phyloP scores from a whole-genome alignment of 805 yeast species.

The Yamadazyma tumulicola region DNA sequence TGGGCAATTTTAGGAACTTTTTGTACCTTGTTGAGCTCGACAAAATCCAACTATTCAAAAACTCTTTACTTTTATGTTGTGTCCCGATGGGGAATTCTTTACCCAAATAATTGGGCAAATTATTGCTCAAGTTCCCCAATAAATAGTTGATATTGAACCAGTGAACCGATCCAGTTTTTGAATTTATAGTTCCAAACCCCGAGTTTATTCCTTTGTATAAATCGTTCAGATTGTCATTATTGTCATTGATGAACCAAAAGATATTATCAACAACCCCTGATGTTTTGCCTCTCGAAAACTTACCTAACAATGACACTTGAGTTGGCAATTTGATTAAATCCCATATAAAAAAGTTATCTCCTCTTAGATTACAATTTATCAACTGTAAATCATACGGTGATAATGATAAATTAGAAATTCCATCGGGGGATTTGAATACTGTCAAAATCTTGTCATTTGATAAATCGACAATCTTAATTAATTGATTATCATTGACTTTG shows the following conservation, averaged over 20 bases:
- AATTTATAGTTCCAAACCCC: slow-evolving; percentile 52
- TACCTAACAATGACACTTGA: slow-evolving; percentile 53
- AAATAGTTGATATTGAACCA: slow-evolving; percentile 50
- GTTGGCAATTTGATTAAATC: slow-evolving; percentile 51
- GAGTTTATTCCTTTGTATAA: slow-evolving; percentile 26
- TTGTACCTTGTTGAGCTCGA: slow-evolving; percentile 20
- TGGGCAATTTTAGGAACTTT: slow-evolving; percentile 20
- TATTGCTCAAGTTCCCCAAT: slow-evolving; percentile 28
- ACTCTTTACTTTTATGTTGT: slow-evolving; percentile 13
- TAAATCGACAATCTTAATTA: slow-evolving; percentile 48
- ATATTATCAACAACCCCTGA: slow-evolving; percentile 50
- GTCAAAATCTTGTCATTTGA: slow-evolving; percentile 33
- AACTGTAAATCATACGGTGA: slow-evolving; percentile 60
- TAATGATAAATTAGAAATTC: slow-evolving; percentile 55
- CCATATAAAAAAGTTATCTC: slow-evolving; percentile 64
- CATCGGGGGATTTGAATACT: slow-evolving; percentile 57
- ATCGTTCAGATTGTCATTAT: slow-evolving; percentile 18
- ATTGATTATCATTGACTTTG: slow-evolving; percentile 25
- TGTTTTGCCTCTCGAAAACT: slow-evolving; percentile 61
- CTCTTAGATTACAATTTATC: slow-evolving; percentile 52
- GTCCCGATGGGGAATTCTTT: slow-evolving; percentile 9
- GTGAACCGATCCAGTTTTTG: slow-evolving; percentile 56
- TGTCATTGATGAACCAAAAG: slow-evolving; percentile 49
- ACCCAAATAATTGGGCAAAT: slow-evolving; percentile 26
- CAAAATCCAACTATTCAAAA: slow-evolving; percentile 45